Base-by-base conservation (phyloP, 441 rosid species). In the Pelargonium fulgidum region DNA sequence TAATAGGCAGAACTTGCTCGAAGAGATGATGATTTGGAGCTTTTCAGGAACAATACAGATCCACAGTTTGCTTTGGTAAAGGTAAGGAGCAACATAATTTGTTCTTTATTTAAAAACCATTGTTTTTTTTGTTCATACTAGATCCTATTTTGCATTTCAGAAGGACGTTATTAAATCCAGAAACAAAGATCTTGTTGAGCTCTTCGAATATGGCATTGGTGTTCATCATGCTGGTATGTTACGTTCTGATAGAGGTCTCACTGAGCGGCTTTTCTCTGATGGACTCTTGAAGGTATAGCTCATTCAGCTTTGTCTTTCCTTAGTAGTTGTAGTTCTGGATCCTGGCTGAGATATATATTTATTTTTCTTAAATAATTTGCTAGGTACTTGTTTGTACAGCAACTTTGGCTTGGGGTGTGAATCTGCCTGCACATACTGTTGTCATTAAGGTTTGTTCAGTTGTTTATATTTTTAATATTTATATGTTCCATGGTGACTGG, bases 341-440 rank as follows among this genome's bases (percentile, higher is more conserved):
- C 67, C 22, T 26, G 16, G 65, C 41, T 62, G 39, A 44, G 44
- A 11, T 20, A 48, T 42, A 12, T 62, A 14, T 29, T n/a, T 26
- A 13, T 62, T 26, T 4, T 24, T 62, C 65, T 62, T 62, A 66
- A 50, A 62, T 62, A 75, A 70, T 74, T 68, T 80, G 68, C 70
- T 66, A 94, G 99, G 93, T 91, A 70, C 96, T 94, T 77, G 96
- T 94, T 80, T 94, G 99, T 84, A 91, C 99, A 39, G 97, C 99
- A 81, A 94, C 99, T 77, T 84, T 94, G 82, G 97, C 99, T 13
- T 94, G 99, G 99, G 99, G 99, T 72, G 99, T 94, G 65, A 94
- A 94, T 84, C 82, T 94, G 68, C 99, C 99, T 63, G 99, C 99
- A 70, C 99, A 94, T 71, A 94, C 97, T 67, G 97, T 94, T 79